phyloP scores from a whole-genome alignment of 1,284 basidiomycete species.

The Leccinum colubrinum region DNA sequence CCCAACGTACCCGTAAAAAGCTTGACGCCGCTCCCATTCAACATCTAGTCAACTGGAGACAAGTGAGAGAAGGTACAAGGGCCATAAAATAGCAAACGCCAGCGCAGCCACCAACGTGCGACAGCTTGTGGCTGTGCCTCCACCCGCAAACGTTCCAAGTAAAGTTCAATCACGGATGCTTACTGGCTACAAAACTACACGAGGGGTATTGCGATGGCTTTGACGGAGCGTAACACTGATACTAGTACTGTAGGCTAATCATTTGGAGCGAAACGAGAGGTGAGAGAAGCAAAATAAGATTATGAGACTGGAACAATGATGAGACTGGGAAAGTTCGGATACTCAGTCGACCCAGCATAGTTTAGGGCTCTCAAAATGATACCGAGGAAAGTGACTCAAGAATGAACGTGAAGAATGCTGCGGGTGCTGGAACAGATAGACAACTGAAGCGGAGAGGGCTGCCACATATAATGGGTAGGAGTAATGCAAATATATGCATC shows the following conservation, averaged over 20 bases:
- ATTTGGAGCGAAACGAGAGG: slow-evolving; percentile 19
- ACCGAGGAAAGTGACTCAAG: slow-evolving; percentile 16
- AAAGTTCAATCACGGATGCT: slow-evolving; percentile 8
- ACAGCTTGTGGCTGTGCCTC: slow-evolving; percentile 20
- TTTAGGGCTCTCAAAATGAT: slow-evolving; percentile 15
- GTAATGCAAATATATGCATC: slow-evolving; percentile 23
- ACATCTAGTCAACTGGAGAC: slow-evolving; percentile 43
- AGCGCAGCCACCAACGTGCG: slow-evolving; percentile 10
- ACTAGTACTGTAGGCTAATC: slow-evolving; percentile 34
- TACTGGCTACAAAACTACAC: slow-evolving; percentile 38
- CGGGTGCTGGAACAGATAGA: not conserved
- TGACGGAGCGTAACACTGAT: slow-evolving; percentile 26
- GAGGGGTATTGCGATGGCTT: slow-evolving; percentile 32
- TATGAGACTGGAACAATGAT: slow-evolving; percentile 29
- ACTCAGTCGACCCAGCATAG: slow-evolving; percentile 24
- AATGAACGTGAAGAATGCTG: slow-evolving; percentile 7
- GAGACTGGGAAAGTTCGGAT: slow-evolving; percentile 24
- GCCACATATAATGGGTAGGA: slow-evolving; percentile 6
- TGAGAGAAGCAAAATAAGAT: slow-evolving; percentile 29
- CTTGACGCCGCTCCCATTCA: slow-evolving; percentile 85
- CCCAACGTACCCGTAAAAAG: slow-evolving; percentile 79
- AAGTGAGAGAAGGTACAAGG: slow-evolving; percentile 7
- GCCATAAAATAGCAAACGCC: slow-evolving; percentile 20
- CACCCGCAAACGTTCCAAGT: not conserved
- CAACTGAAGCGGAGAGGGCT: slow-evolving; percentile 2